Evolutionary conservation across 192 early-diverging fungal genomes (phyloP).

Genomic region (Coemansia sp.): DNA sequence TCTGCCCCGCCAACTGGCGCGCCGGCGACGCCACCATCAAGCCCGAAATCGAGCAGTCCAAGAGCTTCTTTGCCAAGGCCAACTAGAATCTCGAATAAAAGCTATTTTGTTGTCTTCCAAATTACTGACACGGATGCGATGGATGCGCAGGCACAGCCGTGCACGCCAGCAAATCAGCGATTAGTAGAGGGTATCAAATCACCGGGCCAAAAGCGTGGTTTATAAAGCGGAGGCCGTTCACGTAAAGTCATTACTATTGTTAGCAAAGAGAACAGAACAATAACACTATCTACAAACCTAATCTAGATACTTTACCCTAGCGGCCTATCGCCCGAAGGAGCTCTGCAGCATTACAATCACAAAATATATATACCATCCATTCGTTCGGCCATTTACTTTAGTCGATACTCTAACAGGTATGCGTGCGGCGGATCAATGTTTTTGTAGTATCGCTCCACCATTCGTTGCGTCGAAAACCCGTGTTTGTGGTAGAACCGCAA

Average conservation of each 20-base stretch:
- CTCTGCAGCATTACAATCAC: too few species aligned
- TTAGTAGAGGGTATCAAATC: too few species aligned
- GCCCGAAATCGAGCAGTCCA: conserved; percentile 58
- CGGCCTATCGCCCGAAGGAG: too few species aligned
- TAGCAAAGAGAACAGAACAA: too few species aligned
- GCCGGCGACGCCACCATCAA: conserved; percentile 74
- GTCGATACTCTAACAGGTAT: conserved; percentile 53
- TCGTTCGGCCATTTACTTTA: too few species aligned
- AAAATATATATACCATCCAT: neutral
- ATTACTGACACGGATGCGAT: neutral
- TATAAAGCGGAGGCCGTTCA: too few species aligned
- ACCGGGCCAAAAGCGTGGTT: too few species aligned
- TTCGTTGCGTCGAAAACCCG: conserved; percentile 61
- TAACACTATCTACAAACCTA: too few species aligned
- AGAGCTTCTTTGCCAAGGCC: conserved; percentile 65
- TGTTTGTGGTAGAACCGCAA: conserved; percentile 76
- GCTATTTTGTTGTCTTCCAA: neutral
- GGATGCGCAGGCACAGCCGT: too few species aligned
- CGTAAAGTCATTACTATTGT: too few species aligned
- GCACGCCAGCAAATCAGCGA: too few species aligned
- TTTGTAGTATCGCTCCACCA: conserved; percentile 74
- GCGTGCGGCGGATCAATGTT: conserved; percentile 81
- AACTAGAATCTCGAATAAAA: conserved; percentile 18
- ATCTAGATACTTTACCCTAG: too few species aligned
- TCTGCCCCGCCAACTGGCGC: conserved; percentile 82